Conservation (phyloP, 306 rosid species). For the Acmispon strigosus region DNA sequence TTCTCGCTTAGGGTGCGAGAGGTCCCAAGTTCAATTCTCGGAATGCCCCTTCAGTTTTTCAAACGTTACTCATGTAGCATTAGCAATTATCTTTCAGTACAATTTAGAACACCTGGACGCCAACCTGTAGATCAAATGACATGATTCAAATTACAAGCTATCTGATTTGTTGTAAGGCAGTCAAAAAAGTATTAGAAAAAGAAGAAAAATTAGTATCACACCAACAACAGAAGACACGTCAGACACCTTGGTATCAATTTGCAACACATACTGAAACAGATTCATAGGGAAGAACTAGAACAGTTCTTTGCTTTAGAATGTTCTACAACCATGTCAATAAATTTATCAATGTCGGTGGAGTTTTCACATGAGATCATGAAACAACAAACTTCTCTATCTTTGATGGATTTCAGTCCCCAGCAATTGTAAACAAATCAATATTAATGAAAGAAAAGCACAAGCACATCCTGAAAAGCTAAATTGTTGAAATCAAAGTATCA, state of each 20-base stretch:
- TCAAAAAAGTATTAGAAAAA: not conserved
- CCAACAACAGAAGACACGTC: not conserved
- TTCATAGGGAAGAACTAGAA: constrained; percentile 12
- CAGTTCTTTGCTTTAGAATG: constrained; percentile 57
- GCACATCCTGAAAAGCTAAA: not conserved
- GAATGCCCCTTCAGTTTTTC: constrained; percentile 22
- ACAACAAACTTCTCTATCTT: constrained; percentile 61
- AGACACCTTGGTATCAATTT: constrained; percentile 12
- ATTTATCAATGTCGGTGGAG: constrained; percentile 54
- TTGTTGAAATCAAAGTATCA: not conserved
- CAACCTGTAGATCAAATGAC: not conserved
- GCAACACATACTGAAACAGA: not conserved
- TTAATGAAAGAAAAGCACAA: not conserved
- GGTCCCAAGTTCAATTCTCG: constrained; percentile 50
- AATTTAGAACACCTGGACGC: not conserved
- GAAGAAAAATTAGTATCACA: not conserved
- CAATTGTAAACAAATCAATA: constrained; percentile 14
- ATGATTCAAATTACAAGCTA: not conserved
- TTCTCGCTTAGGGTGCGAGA: constrained; percentile 52
- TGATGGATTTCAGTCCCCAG: constrained; percentile 59
- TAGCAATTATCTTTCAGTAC: not conserved
- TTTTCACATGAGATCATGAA: constrained; percentile 71
- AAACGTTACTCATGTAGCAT: not conserved
- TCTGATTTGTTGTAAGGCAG: constrained; percentile 6
- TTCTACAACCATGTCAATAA: constrained; percentile 63